A percentile compares a stretch with the other conserved stretches of the same genome.
phyloP scores from a whole-genome alignment of 208 protist species.

The Leishmania aethiopica region DNA sequence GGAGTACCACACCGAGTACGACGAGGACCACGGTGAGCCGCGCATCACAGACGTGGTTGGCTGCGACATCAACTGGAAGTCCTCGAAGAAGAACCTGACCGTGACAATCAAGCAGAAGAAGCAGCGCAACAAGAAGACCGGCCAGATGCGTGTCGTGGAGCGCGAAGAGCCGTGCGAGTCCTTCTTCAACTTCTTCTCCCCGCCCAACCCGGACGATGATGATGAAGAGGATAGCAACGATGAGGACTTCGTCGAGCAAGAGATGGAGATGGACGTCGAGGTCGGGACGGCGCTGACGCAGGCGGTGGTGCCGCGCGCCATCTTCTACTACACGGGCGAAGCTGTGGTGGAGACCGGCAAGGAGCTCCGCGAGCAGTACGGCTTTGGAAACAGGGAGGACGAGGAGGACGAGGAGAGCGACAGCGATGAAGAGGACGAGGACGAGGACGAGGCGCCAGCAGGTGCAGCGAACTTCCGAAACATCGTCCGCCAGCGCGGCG shows the following conservation, averaged over 20 bases:
- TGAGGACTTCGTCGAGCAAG: slow-evolving; percentile 59
- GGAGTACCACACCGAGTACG: slow-evolving; percentile 82
- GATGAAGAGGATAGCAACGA: slow-evolving; percentile 64
- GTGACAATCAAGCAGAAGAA: slow-evolving; percentile 89
- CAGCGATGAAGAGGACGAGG: slow-evolving; percentile 25
- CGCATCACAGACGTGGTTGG: slow-evolving; percentile 71
- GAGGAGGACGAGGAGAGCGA: slow-evolving; percentile 57
- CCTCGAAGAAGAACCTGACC: slow-evolving; percentile 78
- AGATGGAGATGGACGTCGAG: slow-evolving; percentile 84
- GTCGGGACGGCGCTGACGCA: slow-evolving; percentile 75
- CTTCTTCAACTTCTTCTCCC: slow-evolving; percentile 95
- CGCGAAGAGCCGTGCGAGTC: slow-evolving; percentile 82
- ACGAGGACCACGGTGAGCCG: slow-evolving; percentile 76
- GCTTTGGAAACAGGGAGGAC: slow-evolving; percentile 39
- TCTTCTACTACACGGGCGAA: slow-evolving; percentile 91
- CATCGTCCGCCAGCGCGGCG: slow-evolving; percentile 26
- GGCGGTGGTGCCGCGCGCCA: slow-evolving; percentile 82
- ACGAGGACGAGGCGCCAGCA: slow-evolving; percentile 18
- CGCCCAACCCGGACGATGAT: slow-evolving; percentile 39
- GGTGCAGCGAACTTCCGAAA: slow-evolving; percentile 23
- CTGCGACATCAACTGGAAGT: slow-evolving; percentile 85
- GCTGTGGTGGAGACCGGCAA: slow-evolving; percentile 64
- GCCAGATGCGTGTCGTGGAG: slow-evolving; percentile 79
- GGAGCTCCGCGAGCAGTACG: slow-evolving; percentile 37
- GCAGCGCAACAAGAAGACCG: slow-evolving; percentile 88